phyloP scores from a whole-genome alignment of 306 rosid species.

The Lathyrus sativus region DNA sequence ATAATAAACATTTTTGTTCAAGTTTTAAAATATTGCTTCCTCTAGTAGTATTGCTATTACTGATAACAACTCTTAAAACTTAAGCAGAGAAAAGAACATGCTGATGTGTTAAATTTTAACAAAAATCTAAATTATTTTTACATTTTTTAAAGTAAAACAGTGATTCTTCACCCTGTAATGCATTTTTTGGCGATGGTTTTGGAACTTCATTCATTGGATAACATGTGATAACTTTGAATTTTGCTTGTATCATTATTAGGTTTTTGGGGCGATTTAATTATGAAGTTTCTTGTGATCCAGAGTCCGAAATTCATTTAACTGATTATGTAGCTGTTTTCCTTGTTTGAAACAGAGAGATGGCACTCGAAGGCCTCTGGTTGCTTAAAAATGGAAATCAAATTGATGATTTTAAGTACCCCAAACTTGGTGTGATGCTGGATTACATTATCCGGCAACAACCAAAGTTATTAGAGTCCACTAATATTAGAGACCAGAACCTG shows the following conservation, averaged over 20 bases:
- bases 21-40: constrained; percentile 9
- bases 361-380: constrained; percentile 81
- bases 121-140: neutral
- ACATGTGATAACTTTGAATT: constrained; percentile 13
- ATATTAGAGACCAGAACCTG: constrained; percentile 71
- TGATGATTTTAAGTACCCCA: constrained; percentile 60
- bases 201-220: constrained; percentile 27
- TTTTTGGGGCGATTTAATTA: constrained; percentile 17
- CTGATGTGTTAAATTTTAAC: constrained; percentile 11
- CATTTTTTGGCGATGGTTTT: constrained; percentile 11
- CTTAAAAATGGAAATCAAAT: constrained; percentile 51
- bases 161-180: constrained; percentile 22
- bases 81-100: constrained; percentile 1
- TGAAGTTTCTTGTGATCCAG: constrained; percentile 26
- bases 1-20: constrained; percentile 9
- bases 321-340: constrained; percentile 15
- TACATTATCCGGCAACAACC: constrained; percentile 79
- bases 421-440: constrained; percentile 70
- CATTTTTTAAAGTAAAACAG: constrained; percentile 7
- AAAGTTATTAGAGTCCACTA: constrained; percentile 63
- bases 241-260: constrained; percentile 12
- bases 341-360: constrained; percentile 73
- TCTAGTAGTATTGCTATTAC: constrained; percentile 15
- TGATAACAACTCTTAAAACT: constrained; percentile 12
- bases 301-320: constrained; percentile 23